These are phyloP conservation scores for Bifiguratus adelaidae DNA, from an alignment of 192 early-diverging fungal species.

Conservation along the genomic window DNA sequence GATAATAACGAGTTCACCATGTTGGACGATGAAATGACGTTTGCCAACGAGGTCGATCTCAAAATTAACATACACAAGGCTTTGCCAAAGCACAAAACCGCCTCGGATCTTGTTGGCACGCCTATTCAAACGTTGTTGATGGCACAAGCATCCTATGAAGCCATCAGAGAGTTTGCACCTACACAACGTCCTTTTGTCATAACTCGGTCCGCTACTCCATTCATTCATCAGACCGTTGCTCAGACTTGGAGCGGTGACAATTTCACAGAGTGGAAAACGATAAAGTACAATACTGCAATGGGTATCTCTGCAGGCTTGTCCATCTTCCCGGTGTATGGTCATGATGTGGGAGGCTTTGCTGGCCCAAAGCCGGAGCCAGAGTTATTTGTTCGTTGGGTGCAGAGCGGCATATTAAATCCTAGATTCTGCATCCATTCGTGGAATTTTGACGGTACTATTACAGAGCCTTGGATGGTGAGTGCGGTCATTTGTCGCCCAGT, in stretches of 20 bases:
- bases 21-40: slow-evolving; percentile 19
- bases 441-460: slow-evolving; percentile 40
- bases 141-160: slow-evolving; percentile 44
- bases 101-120: slow-evolving; percentile 25
- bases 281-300: slow-evolving; percentile 53
- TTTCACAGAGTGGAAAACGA: slow-evolving; percentile 40
- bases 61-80: slow-evolving; percentile 3
- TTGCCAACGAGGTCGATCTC: slow-evolving; percentile 27
- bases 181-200: slow-evolving; percentile 35
- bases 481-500: background rate
- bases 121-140: slow-evolving; percentile 42
- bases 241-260: slow-evolving; percentile 56
- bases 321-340: slow-evolving; percentile 40
- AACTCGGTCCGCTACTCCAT: slow-evolving; percentile 32
- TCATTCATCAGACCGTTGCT: slow-evolving; percentile 29
- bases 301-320: slow-evolving; percentile 36
- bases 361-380: slow-evolving; percentile 39
- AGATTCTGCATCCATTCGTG: slow-evolving; percentile 53
- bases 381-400: slow-evolving; percentile 51
- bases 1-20: slow-evolving; percentile 42
- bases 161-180: slow-evolving; percentile 23
- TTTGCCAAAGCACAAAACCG: background rate
- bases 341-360: slow-evolving; percentile 51
- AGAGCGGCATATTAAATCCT: slow-evolving; percentile 42
- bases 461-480: slow-evolving; percentile 52